A percentile compares a stretch with the other conserved stretches of the same genome.
Evolutionary conservation across 768 basidiomycete genomes (phyloP).

Genomic region (Lentinula raphanica): DNA sequence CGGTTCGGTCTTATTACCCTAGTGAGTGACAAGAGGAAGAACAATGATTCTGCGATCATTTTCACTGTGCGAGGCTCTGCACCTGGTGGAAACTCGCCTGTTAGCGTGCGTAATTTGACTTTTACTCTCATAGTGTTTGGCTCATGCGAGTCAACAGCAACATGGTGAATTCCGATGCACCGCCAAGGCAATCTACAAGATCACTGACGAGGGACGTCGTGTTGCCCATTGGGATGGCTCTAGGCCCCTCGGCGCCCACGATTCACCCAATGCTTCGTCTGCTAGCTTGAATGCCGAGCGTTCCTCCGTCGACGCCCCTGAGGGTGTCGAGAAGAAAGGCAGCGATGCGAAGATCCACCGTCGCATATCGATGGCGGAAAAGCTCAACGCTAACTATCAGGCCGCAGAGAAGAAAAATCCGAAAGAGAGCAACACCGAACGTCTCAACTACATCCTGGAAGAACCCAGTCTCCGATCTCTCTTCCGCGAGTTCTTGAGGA

Average conservation of each 20-base stretch:
- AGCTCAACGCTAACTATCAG: slow-evolving; percentile 52
- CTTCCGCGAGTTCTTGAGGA: slow-evolving; percentile 91
- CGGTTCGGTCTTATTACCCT: slow-evolving; percentile 87
- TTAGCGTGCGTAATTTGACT: slow-evolving; percentile 47
- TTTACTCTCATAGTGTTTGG: slow-evolving; percentile 9
- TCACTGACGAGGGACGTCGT: slow-evolving; percentile 87
- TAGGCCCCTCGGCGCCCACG: slow-evolving; percentile 31
- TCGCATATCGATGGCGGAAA: slow-evolving; percentile 74
- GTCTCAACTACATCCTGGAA: slow-evolving; percentile 86
- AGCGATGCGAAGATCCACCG: slow-evolving; percentile 66
- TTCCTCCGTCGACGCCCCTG: slow-evolving; percentile 47
- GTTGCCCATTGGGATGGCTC: slow-evolving; percentile 78
- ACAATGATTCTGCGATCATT: slow-evolving; percentile 88
- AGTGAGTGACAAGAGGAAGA: slow-evolving; percentile 88
- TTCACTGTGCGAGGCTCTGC: slow-evolving; percentile 85
- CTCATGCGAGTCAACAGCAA: slow-evolving; percentile 45
- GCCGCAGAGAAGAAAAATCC: slow-evolving; percentile 48
- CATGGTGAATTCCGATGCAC: slow-evolving; percentile 96
- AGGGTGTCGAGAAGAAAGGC: slow-evolving; percentile 30
- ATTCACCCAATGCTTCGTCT: slow-evolving; percentile 64
- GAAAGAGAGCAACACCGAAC: slow-evolving; percentile 90
- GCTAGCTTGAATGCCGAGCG: slow-evolving; percentile 54
- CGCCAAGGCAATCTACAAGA: slow-evolving; percentile 89
- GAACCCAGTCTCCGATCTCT: slow-evolving; percentile 83
- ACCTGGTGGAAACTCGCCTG: slow-evolving; percentile 68